Percentiles rank a stretch among this genome's conserved stretches.
These are phyloP conservation scores for Xerocomus tenax DNA, from an alignment of 1,284 basidiomycete genomes.

Conservation along the genomic window DNA sequence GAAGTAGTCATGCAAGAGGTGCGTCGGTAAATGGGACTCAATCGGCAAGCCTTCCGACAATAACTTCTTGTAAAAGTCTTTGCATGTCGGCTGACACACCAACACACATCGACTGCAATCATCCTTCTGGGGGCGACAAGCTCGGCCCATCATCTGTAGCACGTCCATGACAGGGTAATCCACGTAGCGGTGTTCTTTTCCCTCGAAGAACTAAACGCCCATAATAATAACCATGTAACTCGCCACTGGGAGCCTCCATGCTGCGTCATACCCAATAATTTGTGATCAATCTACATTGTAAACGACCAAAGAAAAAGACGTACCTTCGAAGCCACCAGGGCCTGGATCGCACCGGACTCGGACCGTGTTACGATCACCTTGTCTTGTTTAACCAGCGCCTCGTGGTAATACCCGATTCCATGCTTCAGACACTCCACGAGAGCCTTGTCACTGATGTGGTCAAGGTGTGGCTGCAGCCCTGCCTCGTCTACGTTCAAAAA, in stretches of 20 bases:
- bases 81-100: constrained; percentile 94
- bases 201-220: constrained; percentile 94
- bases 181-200: constrained; percentile 92
- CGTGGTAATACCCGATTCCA: constrained; percentile 93
- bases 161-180: constrained; percentile 98
- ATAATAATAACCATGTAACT: constrained; percentile 98
- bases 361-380: constrained; percentile 89
- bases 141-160: constrained; percentile 96
- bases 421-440: constrained; percentile 83
- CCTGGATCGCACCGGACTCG: constrained; percentile 89
- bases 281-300: not conserved
- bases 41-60: constrained; percentile 94
- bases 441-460: constrained; percentile 72
- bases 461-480: constrained; percentile 83
- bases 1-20: constrained; percentile 92
- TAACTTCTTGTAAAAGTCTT: constrained; percentile 99
- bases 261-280: constrained; percentile 59
- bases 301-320: constrained; percentile 7
- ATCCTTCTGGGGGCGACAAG: constrained; percentile 83
- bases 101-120: constrained; percentile 85
- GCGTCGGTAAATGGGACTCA: constrained; percentile 84
- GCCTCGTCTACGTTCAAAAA: constrained; percentile 86
- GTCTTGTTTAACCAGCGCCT: constrained; percentile 86
- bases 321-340: constrained; percentile 88
- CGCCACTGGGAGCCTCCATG: constrained; percentile 89